Evolutionary conservation across 306 rosid genomes (phyloP).

Genomic region (Ochetophila trinervis): DNA sequence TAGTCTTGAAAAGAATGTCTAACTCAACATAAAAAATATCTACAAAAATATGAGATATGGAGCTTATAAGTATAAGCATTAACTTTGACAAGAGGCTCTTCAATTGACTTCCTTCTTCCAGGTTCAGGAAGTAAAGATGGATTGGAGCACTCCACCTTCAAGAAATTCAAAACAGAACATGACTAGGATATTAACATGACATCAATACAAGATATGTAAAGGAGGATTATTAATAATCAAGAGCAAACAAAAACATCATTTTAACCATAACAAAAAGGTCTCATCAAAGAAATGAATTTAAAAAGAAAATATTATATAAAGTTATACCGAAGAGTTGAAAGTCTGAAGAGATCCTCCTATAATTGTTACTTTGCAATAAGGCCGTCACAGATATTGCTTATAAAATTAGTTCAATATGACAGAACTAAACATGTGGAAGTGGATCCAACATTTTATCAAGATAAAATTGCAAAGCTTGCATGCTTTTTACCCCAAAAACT

Average conservation of each 20-base stretch:
- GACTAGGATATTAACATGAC: not conserved
- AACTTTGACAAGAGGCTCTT: slow-evolving; percentile 71
- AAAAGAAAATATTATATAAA: too few relatives aligned
- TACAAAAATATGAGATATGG: slow-evolving; percentile 23
- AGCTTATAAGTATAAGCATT: slow-evolving; percentile 10
- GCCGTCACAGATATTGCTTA: too few relatives aligned
- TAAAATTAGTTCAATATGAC: too few relatives aligned
- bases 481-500: too few relatives aligned
- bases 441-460: too few relatives aligned
- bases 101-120: slow-evolving; percentile 69
- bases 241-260: not conserved
- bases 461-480: too few relatives aligned
- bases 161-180: slow-evolving; percentile 10
- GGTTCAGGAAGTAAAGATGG: slow-evolving; percentile 88
- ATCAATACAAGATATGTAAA: not conserved
- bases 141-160: slow-evolving; percentile 69
- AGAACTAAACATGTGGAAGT: too few relatives aligned
- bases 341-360: too few relatives aligned
- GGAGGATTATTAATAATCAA: too few relatives aligned
- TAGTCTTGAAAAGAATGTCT: not conserved
- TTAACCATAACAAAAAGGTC: not conserved
- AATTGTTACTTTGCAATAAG: too few relatives aligned
- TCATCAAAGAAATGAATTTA: too few relatives aligned
- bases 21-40: not conserved
- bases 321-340: too few relatives aligned